Percentiles rank a stretch among this genome's conserved stretches.
These are phyloP conservation scores for Yarrowia divulgata DNA, from an alignment of 805 yeast genomes.

Conservation along the genomic window DNA sequence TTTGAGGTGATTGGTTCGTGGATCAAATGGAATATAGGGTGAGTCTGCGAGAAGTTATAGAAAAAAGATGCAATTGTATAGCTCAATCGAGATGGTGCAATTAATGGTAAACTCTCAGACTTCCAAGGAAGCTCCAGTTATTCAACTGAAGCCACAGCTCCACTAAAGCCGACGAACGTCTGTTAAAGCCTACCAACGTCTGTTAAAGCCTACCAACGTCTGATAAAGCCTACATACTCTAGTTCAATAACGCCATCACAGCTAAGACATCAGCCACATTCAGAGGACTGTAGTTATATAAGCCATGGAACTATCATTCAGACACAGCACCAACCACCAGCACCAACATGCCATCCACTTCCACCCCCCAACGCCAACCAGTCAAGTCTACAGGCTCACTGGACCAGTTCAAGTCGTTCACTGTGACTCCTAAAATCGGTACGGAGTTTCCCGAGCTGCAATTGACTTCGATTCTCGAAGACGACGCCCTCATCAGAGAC, in stretches of 20 bases:
- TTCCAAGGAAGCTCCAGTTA: too few species aligned
- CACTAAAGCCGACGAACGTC: not conserved
- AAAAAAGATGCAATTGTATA: too few species aligned
- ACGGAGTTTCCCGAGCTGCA: slow-evolving; percentile 47
- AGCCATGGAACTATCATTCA: not conserved
- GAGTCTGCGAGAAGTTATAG: too few species aligned
- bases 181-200: not conserved
- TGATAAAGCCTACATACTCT: not conserved
- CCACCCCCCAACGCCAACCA: slow-evolving; percentile 18
- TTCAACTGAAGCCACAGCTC: too few species aligned
- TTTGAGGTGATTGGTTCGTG: too few species aligned
- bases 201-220: not conserved
- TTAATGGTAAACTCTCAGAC: too few species aligned
- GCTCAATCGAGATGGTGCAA: too few species aligned
- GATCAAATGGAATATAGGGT: too few species aligned
- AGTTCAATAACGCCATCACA: not conserved
- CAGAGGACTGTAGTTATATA: not conserved
- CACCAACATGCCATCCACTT: not conserved
- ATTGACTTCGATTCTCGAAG: slow-evolving; percentile 45
- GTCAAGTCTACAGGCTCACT: slow-evolving; percentile 44
- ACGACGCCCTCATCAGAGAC: slow-evolving; percentile 46
- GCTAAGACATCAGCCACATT: slow-evolving; percentile 10
- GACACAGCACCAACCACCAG: too few species aligned
- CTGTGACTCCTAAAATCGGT: slow-evolving; percentile 49
- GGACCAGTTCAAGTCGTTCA: slow-evolving; percentile 46